Evolutionary conservation across 495 filamentous ascomycete species (phyloP), one percentile per base, ranked within the genome.

Genomic region (Aspergillus coremiiformis): DNA sequence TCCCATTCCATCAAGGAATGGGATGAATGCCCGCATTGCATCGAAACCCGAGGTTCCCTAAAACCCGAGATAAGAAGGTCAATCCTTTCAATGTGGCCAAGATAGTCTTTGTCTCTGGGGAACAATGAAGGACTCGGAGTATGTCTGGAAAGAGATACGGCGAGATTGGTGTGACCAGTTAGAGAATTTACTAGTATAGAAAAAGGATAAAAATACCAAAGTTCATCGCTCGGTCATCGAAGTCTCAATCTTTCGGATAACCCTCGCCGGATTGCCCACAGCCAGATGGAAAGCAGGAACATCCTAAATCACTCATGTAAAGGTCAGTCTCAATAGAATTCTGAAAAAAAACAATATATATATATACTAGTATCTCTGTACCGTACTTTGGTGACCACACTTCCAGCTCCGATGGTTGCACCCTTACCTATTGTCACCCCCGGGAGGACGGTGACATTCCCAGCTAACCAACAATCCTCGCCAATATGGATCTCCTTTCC

Each of bases 391-490:
- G 87, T 94, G 10, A 95, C 91, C 17, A 95, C 89, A 65, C 85
- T 89, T 0, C 87, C 89, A n/a, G 91, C 89, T 0, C 87, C 90
- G 58, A 95, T 75, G 0, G 84, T 84, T 15, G 78, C 79, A 0
- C 89, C 85, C 55, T 78, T 84, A 0, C 91, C 90, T 53, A 95
- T 84, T 6, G 74, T 91, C 21, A 96, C 87, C 0, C 91, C 91
- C 0, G 87, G 82, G 15, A 87, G 65, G 6, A 96, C 73, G 33
- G 77, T 78, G 8, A 86, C 88, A 63, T 84, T 84, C 0, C 90
- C 90, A 0, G 86, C 89, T 22, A 96, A 64, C 90, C 91, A 96
- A 57, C 88, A 93, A 65, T 95, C 91, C 58, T 94, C 87, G 0
- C 84, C 89, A 51, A 95, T 82, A 12, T 69, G 75, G 56, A 96